Conservation (phyloP, 495 filamentous ascomycete species). For the Aspergillus heteromorphus region DNA sequence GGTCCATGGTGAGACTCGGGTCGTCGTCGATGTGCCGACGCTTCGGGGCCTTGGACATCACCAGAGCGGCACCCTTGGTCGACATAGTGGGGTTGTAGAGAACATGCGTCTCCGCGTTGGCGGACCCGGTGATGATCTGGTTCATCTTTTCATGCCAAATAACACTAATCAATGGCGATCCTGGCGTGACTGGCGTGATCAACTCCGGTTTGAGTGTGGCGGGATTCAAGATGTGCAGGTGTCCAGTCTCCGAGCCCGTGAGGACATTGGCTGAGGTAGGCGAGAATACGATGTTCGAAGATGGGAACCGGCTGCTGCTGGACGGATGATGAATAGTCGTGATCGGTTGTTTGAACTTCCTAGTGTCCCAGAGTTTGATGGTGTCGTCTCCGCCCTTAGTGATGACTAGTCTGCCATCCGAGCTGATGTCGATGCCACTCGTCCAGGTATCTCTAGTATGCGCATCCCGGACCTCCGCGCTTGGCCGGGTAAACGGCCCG, state of each 20-base stretch:
- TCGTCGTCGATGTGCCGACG: conserved; percentile 93
- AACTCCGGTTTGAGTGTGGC: conserved; percentile 81
- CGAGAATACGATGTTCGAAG: conserved; percentile 82
- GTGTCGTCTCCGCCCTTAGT: conserved; percentile 87
- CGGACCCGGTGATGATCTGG: conserved; percentile 90
- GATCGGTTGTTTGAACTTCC: conserved; percentile 88
- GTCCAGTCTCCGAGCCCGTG: conserved; percentile 79
- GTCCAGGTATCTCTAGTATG: conserved; percentile 87
- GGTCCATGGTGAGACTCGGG: conserved; percentile 74
- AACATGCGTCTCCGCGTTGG: conserved; percentile 80
- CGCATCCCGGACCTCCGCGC: conserved; percentile 80
- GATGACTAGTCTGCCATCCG: conserved; percentile 82
- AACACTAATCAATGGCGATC: conserved; percentile 74
- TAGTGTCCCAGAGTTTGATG: conserved; percentile 89
- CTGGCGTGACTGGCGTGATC: conserved; percentile 78
- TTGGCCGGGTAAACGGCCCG: conserved; percentile 78
- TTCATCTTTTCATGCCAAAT: conserved; percentile 93
- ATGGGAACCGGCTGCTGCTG: conserved; percentile 80
- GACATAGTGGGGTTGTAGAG: conserved; percentile 86
- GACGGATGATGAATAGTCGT: conserved; percentile 73
- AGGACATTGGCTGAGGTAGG: conserved; percentile 76
- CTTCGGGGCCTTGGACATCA: conserved; percentile 92
- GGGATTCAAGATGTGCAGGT: conserved; percentile 89
- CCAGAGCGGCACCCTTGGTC: conserved; percentile 70
- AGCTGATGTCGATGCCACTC: conserved; percentile 83